Evolutionary conservation across 2,329 filamentous ascomycete species (phyloP).

Genomic region (Tolypocladium album): DNA sequence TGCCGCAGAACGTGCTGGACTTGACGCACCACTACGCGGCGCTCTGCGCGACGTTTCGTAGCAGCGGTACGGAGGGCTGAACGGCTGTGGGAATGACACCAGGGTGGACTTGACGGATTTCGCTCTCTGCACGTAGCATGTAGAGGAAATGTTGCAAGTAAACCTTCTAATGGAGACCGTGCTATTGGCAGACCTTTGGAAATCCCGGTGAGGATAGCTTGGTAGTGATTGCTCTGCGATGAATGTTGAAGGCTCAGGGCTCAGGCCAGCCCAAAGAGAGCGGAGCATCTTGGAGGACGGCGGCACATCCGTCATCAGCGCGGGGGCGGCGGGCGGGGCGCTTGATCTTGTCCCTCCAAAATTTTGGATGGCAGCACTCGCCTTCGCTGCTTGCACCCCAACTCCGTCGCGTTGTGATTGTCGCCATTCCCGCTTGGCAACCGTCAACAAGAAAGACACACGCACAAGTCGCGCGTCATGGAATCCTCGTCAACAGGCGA

Average conservation of each 20-base stretch:
- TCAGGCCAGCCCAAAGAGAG: too few relatives aligned
- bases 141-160: background rate
- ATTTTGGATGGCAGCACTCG: background rate
- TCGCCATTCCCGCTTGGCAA: background rate
- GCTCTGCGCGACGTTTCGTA: conserved; percentile 88
- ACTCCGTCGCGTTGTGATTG: background rate
- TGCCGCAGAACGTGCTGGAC: conserved; percentile 87
- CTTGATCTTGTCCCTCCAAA: background rate
- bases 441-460: background rate
- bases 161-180: background rate
- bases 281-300: too few relatives aligned
- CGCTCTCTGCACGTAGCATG: background rate
- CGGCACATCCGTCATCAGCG: background rate
- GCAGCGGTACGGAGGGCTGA: conserved; percentile 80
- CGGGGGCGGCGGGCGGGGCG: background rate
- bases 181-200: background rate
- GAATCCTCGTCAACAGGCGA: conserved; percentile 20
- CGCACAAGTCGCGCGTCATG: conserved; percentile 10
- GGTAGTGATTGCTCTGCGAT: background rate
- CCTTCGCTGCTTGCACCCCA: background rate
- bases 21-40: conserved; percentile 94
- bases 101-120: background rate
- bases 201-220: background rate
- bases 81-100: background rate
- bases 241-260: background rate